Evolutionary conservation across 1,284 basidiomycete genomes (phyloP), one percentile per base, ranked within the genome.

Genomic region (Vanrija pseudolonga): DNA sequence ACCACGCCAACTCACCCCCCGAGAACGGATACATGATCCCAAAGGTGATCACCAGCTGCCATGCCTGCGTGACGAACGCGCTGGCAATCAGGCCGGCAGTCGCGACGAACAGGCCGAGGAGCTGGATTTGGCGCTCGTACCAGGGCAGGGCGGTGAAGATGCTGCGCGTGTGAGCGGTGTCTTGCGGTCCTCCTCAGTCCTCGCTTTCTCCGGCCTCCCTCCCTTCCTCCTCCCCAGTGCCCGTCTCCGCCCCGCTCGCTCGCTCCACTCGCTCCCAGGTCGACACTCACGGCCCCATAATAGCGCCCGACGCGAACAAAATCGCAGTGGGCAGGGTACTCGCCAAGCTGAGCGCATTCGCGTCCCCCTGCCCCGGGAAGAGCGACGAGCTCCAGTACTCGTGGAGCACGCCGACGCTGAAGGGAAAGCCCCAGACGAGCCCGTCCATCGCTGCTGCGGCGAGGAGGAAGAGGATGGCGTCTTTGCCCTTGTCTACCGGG

Each of bases 31-130:
- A 77, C 46, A 75, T 54, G 24, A 67, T 23, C 17, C 76, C 74
- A 9, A 74, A 55, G 3, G 70, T 71, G n/a, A 75, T 39, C 32
- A 77, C 49, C 7, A 77, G 63, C 41, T 77, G 76, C 68, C 67
- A 70, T 37, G 76, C 68, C 60, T 19, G 45, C 28, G 50, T 52
- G 9, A 52, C 74, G 40, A 73, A 75, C 4, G 67, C 74, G 24
- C 56, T 54, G 3, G 50, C 56, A 22, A 74, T 51, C 20, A 74
- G 56, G 7, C 63, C 56, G 1, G 56, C 44, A 0, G 60, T 57
- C 2, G 62, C 63, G 1, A 60, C 45, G n/a, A 61, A 28, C 24
- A 74, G 55, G 2, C 68, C 71, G 0, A 59, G 32, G 9, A 64
- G 39, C 55, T 72, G 69, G 9, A 69, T 45, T 2, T 45, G 23